phyloP scores from a whole-genome alignment of 179 eudicot genomes.

The Drosera spatulata region DNA sequence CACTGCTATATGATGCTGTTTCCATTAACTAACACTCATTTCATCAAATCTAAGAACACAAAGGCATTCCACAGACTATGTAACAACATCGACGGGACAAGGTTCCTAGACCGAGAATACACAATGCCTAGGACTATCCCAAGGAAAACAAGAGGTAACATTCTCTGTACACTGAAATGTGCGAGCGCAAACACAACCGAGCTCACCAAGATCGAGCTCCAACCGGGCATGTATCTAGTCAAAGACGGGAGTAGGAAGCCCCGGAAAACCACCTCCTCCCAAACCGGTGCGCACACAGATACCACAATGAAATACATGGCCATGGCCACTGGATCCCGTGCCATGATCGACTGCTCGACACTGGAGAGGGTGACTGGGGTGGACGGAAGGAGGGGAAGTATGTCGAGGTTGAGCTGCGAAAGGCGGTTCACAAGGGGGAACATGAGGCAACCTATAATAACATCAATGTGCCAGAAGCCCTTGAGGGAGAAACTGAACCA shows the following conservation, averaged over 20 bases:
- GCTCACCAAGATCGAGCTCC: slow-evolving; percentile 69
- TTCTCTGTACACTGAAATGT: slow-evolving; percentile 74
- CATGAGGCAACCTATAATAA: slow-evolving; percentile 69
- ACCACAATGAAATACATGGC: slow-evolving; percentile 59
- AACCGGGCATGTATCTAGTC: slow-evolving; percentile 78
- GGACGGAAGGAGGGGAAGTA: slow-evolving; percentile 55
- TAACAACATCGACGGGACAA: slow-evolving; percentile 65
- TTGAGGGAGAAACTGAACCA: slow-evolving; percentile 68
- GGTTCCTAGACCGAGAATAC: slow-evolving; percentile 66
- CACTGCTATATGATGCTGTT: too few species aligned
- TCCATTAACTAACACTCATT: slow-evolving; percentile 15
- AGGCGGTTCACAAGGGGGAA: slow-evolving; percentile 78
- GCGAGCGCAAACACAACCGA: slow-evolving; percentile 73
- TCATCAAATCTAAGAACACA: slow-evolving; percentile 79
- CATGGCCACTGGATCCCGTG: slow-evolving; percentile 80
- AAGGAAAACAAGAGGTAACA: slow-evolving; percentile 65
- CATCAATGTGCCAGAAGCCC: slow-evolving; percentile 74
- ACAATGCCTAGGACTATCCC: slow-evolving; percentile 74
- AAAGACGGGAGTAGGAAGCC: slow-evolving; percentile 85
- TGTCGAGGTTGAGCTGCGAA: slow-evolving; percentile 64
- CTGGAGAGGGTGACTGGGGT: slow-evolving; percentile 58
- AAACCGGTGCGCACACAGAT: slow-evolving; percentile 69
- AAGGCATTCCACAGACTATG: slow-evolving; percentile 88
- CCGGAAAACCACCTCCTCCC: slow-evolving; percentile 81
- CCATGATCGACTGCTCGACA: slow-evolving; percentile 72